Base-by-base conservation (phyloP, 768 basidiomycete species). In the Tephrocybe rancida region DNA sequence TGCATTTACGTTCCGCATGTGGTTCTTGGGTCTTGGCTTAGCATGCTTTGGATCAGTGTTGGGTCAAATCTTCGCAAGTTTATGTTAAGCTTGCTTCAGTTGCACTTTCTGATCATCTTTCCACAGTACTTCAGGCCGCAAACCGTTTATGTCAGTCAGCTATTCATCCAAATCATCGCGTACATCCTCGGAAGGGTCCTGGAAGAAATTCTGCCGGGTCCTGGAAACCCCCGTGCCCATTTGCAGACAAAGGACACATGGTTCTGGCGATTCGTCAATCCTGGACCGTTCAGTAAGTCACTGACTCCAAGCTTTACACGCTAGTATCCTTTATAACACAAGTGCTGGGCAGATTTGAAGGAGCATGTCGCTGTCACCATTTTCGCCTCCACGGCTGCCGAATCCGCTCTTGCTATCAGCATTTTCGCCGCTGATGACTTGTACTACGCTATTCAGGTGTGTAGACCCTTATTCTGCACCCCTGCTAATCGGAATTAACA, bases 281-380 rank as follows among this genome's bases (percentile, higher is more conserved):
- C 83, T 3, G 82, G 84, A 0, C 81, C 81, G 19, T 86, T 86
- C 72, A 86, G 84, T 73, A 73, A 67, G 66, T 73, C 68, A 16
- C 35, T 3, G 5, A 21, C 30, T 41, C 35, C 30, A 32, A 32
- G 30, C 13, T 7, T 13, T 7, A 7, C 30, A 32, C 13, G 7
- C 6, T 6, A 32, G 30, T 7, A 13, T 9, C 4, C 19, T 11
- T 29, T 26, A 14, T 24, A 46, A n/a, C 44, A 24, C 24, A 13
- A 21, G 22, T 30, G n/a, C 22, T 24, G 24, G 42, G 41, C 39
- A 80, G 77, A 81, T 55, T 70, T 75, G 62, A 77, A 76, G 62
- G 84, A 86, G 59, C 84, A 86, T 59, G 82, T 84, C 7, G 78
- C 78, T 14, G 85, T 86, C 45, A 83, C 82, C 2, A 83, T 85